Conservation (phyloP, 2,329 filamentous ascomycete genomes). For the Pseudocercospora fuligena region DNA sequence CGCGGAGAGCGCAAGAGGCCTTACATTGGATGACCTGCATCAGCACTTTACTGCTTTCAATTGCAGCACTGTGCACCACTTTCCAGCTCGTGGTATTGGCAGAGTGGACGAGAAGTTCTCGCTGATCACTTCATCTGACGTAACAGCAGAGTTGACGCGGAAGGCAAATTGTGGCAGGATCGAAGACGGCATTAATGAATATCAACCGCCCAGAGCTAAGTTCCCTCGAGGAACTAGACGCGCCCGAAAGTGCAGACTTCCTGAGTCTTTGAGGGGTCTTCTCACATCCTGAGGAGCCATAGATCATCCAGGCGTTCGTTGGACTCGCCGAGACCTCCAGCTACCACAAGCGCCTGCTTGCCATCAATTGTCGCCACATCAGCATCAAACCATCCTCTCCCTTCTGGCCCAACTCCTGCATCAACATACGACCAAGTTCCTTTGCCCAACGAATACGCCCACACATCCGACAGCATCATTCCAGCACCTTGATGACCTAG, state of each 20-base stretch:
- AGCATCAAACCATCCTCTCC: conserved; percentile 61
- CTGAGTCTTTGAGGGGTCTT: neutral
- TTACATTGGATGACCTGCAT: too few relatives aligned
- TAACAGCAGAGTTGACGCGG: too few relatives aligned
- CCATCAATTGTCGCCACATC: conserved; percentile 45
- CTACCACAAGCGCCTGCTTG: conserved; percentile 50
- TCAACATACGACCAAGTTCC: conserved; percentile 44
- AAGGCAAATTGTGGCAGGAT: too few relatives aligned
- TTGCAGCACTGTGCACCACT: too few relatives aligned
- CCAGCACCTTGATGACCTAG: conserved; percentile 61
- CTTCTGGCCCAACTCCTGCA: conserved; percentile 39
- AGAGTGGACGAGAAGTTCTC: too few relatives aligned
- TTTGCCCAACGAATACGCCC: conserved; percentile 50
- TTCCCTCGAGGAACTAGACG: too few relatives aligned
- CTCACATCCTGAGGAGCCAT: conserved; percentile 47
- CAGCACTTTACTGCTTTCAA: too few relatives aligned
- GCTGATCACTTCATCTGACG: too few relatives aligned
- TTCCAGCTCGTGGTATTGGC: too few relatives aligned
- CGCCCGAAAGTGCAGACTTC: neutral
- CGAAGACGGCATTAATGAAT: too few relatives aligned
- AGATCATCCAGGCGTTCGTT: conserved; percentile 58
- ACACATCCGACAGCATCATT: conserved; percentile 60
- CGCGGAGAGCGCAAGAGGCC: too few relatives aligned
- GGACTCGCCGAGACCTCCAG: conserved; percentile 58
- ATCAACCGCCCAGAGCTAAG: too few relatives aligned